These are phyloP conservation scores for Endoconidiophora laricicola DNA, from an alignment of 2,329 filamentous ascomycete genomes.

Conservation along the genomic window DNA sequence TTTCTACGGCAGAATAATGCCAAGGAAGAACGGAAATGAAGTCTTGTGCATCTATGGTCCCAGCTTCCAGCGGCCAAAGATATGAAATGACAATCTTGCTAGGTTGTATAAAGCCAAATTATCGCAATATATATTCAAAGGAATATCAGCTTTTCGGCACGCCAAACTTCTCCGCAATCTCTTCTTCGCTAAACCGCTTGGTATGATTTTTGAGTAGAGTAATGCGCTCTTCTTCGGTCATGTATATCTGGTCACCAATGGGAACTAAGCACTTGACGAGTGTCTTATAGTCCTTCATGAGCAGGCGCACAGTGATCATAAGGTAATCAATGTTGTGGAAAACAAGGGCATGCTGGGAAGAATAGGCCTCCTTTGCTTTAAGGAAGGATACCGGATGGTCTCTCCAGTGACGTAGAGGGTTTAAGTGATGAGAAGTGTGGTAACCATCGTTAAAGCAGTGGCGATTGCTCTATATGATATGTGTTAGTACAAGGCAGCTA, in stretches of 20 bases:
- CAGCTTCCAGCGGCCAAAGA: no score
- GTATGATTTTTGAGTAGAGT: slow-evolving; percentile 49
- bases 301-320: slow-evolving; percentile 51
- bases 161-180: slow-evolving; percentile 41
- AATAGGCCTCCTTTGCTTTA: slow-evolving; percentile 49
- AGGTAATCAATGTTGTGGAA: slow-evolving; percentile 73
- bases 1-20: no score
- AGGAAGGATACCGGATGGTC: slow-evolving; percentile 63
- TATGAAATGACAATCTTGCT: no score
- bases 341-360: slow-evolving; percentile 50
- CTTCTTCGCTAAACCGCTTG: slow-evolving; percentile 45
- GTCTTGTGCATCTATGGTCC: no score
- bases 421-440: slow-evolving; percentile 66
- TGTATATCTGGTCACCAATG: slow-evolving; percentile 51
- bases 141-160: not conserved
- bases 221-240: slow-evolving; percentile 47
- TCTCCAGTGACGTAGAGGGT: slow-evolving; percentile 64
- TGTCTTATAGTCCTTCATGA: slow-evolving; percentile 54
- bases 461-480: slow-evolving; percentile 47
- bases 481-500: slow-evolving; percentile 11
- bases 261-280: slow-evolving; percentile 57
- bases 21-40: no score
- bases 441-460: slow-evolving; percentile 74
- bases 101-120: no score
- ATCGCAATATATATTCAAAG: no score